A percentile compares a stretch with the other conserved stretches of the same genome.
These are phyloP conservation scores for Raphanus sativus DNA, from an alignment of 345 rosid genomes.

Conservation along the genomic window DNA sequence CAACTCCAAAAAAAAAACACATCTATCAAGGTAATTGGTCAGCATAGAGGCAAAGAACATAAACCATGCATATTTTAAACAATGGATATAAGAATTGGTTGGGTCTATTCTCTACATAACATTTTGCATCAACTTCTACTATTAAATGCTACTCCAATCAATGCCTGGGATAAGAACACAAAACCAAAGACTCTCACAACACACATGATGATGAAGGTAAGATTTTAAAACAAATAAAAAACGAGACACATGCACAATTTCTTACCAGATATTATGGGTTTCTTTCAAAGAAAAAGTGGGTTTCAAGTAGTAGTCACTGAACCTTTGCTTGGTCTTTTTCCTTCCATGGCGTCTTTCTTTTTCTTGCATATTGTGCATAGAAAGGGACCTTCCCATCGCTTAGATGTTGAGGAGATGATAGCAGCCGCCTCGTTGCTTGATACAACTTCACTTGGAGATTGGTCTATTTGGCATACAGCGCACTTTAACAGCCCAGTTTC, in stretches of 20 bases:
- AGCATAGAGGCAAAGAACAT: constrained; percentile 15
- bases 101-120: constrained; percentile 38
- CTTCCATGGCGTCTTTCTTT: constrained; percentile 99
- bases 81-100: constrained; percentile 31
- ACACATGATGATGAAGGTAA: not conserved
- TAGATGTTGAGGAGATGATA: constrained; percentile 71
- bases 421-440: constrained; percentile 60
- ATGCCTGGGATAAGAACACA: constrained; percentile 16
- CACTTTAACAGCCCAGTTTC: constrained; percentile 71
- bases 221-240: not conserved
- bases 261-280: constrained; percentile 1
- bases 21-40: constrained; percentile 8
- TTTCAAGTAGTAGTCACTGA: constrained; percentile 42
- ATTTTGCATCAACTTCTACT: constrained; percentile 31
- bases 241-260: not conserved
- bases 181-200: constrained; percentile 29
- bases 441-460: constrained; percentile 61
- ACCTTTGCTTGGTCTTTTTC: constrained; percentile 71
- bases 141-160: constrained; percentile 28
- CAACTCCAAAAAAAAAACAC: constrained; percentile 25
- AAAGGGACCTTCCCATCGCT: constrained; percentile 93
- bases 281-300: not conserved
- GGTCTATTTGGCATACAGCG: constrained; percentile 96
- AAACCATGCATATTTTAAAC: constrained; percentile 30
- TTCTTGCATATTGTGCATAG: constrained; percentile 76